A percentile compares a stretch with the other conserved stretches of the same genome.
phyloP scores from a whole-genome alignment of 2,329 filamentous ascomycete genomes.

The Neospermospora avenae region DNA sequence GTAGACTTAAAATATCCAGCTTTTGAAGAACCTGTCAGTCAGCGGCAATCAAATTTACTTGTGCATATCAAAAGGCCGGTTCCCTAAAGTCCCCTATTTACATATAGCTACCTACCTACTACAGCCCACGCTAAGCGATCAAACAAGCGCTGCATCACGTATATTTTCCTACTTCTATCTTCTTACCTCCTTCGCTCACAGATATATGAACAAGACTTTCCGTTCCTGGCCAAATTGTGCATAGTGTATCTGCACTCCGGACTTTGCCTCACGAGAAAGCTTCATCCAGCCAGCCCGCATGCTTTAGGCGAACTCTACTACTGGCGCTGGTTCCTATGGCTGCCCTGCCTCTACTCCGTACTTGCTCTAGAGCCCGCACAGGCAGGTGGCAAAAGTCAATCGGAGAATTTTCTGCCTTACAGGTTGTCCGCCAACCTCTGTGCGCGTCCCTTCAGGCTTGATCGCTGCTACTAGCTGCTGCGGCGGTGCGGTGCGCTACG shows the following conservation, averaged over 20 bases:
- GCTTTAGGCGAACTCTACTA: conserved; percentile 15
- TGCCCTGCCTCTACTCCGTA: no score
- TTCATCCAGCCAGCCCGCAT: conserved; percentile 18
- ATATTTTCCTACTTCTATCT: conserved; percentile 16
- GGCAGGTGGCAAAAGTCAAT: conserved; percentile 27
- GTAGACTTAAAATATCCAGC: not conserved
- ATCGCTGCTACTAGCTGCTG: conserved; percentile 15
- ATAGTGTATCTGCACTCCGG: conserved; percentile 26
- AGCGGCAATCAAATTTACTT: conserved; percentile 5
- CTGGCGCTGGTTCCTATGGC: not conserved
- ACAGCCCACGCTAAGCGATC: conserved; percentile 16
- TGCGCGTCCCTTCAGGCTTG: conserved; percentile 28
- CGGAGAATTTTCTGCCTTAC: conserved; percentile 29
- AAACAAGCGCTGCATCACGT: conserved; percentile 20
- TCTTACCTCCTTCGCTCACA: conserved; percentile 6
- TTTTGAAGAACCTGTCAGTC: not conserved
- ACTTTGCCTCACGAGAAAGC: conserved; percentile 23
- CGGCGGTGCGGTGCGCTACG: not conserved
- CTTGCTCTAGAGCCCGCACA: conserved; percentile 11
- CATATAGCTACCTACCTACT: conserved; percentile 10
- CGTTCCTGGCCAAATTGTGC: conserved; percentile 10
- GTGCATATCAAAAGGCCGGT: conserved; percentile 1
- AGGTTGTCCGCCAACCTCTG: conserved; percentile 26
- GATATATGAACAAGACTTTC: not conserved
- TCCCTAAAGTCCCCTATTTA: not conserved